Percentiles rank a stretch among this genome's conserved stretches.
Evolutionary conservation across 2,329 filamentous ascomycete species (phyloP).

Genomic region (Ophiostoma perfectum): DNA sequence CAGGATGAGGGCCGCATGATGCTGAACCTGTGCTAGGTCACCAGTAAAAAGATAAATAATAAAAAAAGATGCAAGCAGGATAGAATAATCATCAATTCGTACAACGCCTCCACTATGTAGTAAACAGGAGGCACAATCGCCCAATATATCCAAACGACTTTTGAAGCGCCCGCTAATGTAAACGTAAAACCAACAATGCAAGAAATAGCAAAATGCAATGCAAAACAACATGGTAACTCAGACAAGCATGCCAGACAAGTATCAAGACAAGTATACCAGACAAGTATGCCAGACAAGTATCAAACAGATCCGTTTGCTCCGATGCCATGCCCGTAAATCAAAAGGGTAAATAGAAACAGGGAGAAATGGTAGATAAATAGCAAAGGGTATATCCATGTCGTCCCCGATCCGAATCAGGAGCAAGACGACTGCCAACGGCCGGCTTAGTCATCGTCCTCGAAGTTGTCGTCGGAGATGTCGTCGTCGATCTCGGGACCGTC

Average conservation of each 20-base stretch:
- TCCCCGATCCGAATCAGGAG: neutral
- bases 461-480: conserved; percentile 9
- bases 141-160: neutral
- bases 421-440: neutral
- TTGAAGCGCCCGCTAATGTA: conserved; percentile 11
- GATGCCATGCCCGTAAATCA: neutral
- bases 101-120: neutral
- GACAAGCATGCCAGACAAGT: too few species aligned
- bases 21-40: conserved; percentile 23
- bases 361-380: conserved; percentile 2
- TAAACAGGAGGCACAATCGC: neutral
- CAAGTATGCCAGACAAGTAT: neutral
- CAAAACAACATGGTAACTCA: neutral
- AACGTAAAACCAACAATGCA: neutral
- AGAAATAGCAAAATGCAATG: neutral
- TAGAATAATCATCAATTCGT: conserved; percentile 6
- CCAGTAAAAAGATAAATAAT: neutral
- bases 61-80: neutral
- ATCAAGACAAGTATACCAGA: too few species aligned
- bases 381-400: conserved; percentile 11
- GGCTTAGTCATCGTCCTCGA: neutral
- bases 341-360: neutral
- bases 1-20: conserved; percentile 23
- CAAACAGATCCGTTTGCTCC: conserved; percentile 5
- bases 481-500: conserved; percentile 1